Percentiles rank a stretch among this genome's conserved stretches.
Conservation (phyloP, 129 eudicot species). For the Ambrosia artemisiifolia region DNA sequence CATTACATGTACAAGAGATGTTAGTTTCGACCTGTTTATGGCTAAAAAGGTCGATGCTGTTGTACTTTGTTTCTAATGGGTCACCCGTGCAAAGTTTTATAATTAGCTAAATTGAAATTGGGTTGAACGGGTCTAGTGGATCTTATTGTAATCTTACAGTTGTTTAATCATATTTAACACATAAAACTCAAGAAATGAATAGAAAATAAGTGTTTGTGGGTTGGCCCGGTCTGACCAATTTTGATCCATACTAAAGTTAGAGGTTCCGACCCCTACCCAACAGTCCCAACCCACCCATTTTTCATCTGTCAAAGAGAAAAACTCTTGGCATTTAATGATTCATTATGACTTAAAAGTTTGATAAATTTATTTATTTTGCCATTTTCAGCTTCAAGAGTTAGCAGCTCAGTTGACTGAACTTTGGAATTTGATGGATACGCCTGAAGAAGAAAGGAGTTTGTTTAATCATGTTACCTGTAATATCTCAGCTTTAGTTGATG, state of each 20-base stretch:
- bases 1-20: no score
- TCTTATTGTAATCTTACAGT: neutral
- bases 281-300: neutral
- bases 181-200: neutral
- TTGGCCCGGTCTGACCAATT: neutral
- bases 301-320: slow-evolving; percentile 1
- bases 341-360: neutral
- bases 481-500: slow-evolving; percentile 77
- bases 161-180: neutral
- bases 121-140: neutral
- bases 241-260: neutral
- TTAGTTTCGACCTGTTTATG: neutral
- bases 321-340: slow-evolving; percentile 5
- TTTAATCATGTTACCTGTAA: slow-evolving; percentile 91
- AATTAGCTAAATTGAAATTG: neutral
- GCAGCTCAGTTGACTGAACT: slow-evolving; percentile 77
- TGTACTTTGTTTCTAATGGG: neutral
- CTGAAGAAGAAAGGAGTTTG: slow-evolving; percentile 70
- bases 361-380: neutral
- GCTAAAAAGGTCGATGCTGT: neutral
- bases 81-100: neutral
- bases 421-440: slow-evolving; percentile 96
- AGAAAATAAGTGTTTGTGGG: neutral
- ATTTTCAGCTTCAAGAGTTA: slow-evolving; percentile 82
- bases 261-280: neutral